Percentiles rank a stretch among this genome's conserved stretches.
phyloP scores from a whole-genome alignment of 1,284 basidiomycete genomes.

The Pisolithus thermaeus region DNA sequence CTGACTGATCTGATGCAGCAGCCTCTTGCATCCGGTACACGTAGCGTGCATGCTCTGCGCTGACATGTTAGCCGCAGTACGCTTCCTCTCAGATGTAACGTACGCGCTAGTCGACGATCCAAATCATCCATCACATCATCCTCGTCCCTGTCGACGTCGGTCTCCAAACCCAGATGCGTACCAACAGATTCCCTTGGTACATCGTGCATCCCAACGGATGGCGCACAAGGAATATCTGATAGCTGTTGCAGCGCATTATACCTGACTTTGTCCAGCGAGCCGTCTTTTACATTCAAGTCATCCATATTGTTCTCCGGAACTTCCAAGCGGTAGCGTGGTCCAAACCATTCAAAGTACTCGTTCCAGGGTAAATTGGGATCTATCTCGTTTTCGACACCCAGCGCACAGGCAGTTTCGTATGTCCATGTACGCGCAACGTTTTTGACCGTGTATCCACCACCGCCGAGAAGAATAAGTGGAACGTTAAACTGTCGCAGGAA shows the following conservation, averaged over 20 bases:
- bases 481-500: constrained; percentile 83
- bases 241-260: constrained; percentile 77
- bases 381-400: constrained; percentile 77
- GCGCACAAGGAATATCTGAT: constrained; percentile 73
- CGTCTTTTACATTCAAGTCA: constrained; percentile 82
- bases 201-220: constrained; percentile 84
- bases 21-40: constrained; percentile 57
- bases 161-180: constrained; percentile 54
- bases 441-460: constrained; percentile 95
- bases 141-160: constrained; percentile 28
- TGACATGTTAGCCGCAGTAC: constrained; percentile 1
- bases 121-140: constrained; percentile 50
- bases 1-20: constrained; percentile 41
- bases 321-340: constrained; percentile 91
- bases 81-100: constrained; percentile 18
- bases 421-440: constrained; percentile 96
- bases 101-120: constrained; percentile 66
- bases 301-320: constrained; percentile 93
- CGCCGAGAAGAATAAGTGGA: constrained; percentile 89
- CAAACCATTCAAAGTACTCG: constrained; percentile 98
- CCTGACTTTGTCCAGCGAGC: constrained; percentile 79
- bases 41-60: constrained; percentile 55
- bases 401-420: constrained; percentile 93
- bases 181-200: constrained; percentile 67
- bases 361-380: constrained; percentile 88